These are phyloP conservation scores for Penstemon davidsonii DNA, from an alignment of 257 asterid genomes.

Conservation along the genomic window DNA sequence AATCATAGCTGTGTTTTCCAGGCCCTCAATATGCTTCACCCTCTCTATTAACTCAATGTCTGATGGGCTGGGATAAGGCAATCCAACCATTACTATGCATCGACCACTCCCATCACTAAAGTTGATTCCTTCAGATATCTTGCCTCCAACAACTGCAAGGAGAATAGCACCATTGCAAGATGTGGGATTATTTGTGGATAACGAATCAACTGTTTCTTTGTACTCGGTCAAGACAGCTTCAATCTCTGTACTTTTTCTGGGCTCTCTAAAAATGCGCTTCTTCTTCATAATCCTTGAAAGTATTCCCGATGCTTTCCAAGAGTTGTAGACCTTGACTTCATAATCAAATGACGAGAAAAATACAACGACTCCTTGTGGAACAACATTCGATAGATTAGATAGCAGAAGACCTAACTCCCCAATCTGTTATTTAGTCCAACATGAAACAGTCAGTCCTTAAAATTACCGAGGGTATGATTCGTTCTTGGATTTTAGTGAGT, in stretches of 20 bases:
- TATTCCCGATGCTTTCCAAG: conserved; percentile 83
- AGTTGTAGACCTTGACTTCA: conserved; percentile 65
- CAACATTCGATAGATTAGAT: conserved; percentile 72
- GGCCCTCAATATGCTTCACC: conserved; percentile 84
- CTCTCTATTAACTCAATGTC: conserved; percentile 91
- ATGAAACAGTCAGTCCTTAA: conserved; percentile 22
- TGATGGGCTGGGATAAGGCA: conserved; percentile 95
- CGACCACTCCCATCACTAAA: conserved; percentile 91
- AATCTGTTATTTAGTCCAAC: conserved; percentile 52
- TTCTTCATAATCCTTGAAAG: conserved; percentile 73
- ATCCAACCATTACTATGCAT: conserved; percentile 94
- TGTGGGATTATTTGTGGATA: conserved; percentile 30
- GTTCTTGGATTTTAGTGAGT: too few species aligned
- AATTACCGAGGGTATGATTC: neutral
- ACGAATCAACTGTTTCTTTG: conserved; percentile 62
- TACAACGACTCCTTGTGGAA: conserved; percentile 86
- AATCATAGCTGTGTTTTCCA: conserved; percentile 35
- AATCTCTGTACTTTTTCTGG: conserved; percentile 79
- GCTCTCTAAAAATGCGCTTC: conserved; percentile 82
- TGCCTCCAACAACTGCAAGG: conserved; percentile 95
- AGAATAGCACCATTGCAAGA: conserved; percentile 80
- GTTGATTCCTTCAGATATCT: conserved; percentile 96
- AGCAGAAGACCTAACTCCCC: conserved; percentile 84
- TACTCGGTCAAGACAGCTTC: conserved; percentile 72
- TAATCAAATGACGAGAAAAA: conserved; percentile 95